Evolutionary conservation across 768 basidiomycete species (phyloP), one percentile per base, ranked within the genome.

Genomic region (Mycena rebaudengoi): DNA sequence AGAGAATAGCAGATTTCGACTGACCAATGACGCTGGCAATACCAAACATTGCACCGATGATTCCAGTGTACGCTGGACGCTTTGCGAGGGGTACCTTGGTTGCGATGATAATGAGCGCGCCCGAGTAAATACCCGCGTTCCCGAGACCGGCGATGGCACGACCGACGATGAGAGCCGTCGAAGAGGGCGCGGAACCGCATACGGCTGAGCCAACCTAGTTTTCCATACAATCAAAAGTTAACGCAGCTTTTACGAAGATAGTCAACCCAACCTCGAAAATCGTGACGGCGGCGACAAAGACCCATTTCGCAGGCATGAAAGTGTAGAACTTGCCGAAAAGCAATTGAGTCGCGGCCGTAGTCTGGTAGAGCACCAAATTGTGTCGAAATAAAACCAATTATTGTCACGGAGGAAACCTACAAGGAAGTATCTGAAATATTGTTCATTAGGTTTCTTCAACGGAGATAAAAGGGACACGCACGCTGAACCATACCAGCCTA

Each of bases 231-330:
- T n/a, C n/a, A n/a, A n/a, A n/a, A n/a, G n/a, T n/a, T n/a, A n/a
- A n/a, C n/a, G n/a, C n/a, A n/a, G n/a, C n/a, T n/a, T n/a, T n/a
- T n/a, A n/a, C n/a, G n/a, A n/a, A 83, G 40, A 83, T 69, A n/a
- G 79, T 64, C 1, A 76, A 78, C 6, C 85, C 84, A 26, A 83
- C 62, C 64, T 85, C 83, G 67, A 84, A 83, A 53, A 83, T 64
- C 7, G 62, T 7, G 25, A 72, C 56, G 14, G 74, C 72, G 71
- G 53, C 45, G 21, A 59, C 30, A 29, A 35, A 59, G 29, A 59
- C 57, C 57, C 44, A 46, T 37, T 59, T 59, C 5, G 72, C 55
- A 11, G 70, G 61, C 7, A 71, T 70, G 20, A 68, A 62, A 41
- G 58, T 65, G 60, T 72, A 70, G 5, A 66, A 39, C 33, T 63